Evolutionary conservation across 768 basidiomycete genomes (phyloP), one percentile per base, ranked within the genome.

Genomic region (Mycena albidolilacea): DNA sequence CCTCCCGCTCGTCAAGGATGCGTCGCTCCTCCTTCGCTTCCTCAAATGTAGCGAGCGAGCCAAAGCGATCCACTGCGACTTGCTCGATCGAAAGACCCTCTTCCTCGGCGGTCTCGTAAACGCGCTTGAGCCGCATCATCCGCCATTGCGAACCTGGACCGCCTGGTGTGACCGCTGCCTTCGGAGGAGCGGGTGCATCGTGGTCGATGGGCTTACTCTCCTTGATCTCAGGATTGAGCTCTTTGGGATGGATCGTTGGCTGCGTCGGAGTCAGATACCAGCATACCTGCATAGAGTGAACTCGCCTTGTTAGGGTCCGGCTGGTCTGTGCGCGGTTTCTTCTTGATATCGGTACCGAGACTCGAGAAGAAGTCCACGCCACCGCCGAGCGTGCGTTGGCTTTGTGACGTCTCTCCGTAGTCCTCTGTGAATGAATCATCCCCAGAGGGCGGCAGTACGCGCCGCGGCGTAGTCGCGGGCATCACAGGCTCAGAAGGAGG

Each of bases 61-160:
- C 96, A 77, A 98, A 99, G 7, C 97, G 90, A 71, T 99, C 97
- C 14, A 95, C 75, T 0, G 93, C 97, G 39, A 99, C 89, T 70
- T 96, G 89, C 75, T 95, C 92, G 12, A 95, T 80, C 0, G 91
- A 79, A 6, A 86, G 82, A 7, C 90, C 89, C 81, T 97, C 96
- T 78, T 98, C 97, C 70, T 95, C 92, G 0, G 94, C 96, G 3
- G 94, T 89, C 80, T 99, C 97, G 79, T 95, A 97, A 0, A 96
- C 93, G 17, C 95, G 89, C 50, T 92, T 90, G 0, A 99, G 89
- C 77, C 97, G 96, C 92, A 95, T 96, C 98, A 99, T 99, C 17
- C 98, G 92, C 97, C 98, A 99, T 79, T 91, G 92, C 3, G 95
- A 96, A 12, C 97, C 97, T 6, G 97, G 94, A 2, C 96, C 96